phyloP scores from a whole-genome alignment of 305 asterid species.

The Fraxinus sp. region DNA sequence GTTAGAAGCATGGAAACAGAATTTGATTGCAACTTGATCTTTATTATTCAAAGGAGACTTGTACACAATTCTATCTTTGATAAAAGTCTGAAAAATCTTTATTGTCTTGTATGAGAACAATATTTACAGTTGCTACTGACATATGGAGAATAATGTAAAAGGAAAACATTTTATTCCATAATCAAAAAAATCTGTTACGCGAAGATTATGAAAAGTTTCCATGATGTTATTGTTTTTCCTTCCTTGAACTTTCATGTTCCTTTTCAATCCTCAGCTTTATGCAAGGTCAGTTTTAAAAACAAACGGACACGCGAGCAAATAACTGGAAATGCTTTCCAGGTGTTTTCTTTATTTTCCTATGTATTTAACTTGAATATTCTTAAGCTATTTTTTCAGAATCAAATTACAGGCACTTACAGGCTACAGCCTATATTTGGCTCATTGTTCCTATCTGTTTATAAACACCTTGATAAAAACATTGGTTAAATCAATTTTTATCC shows the following conservation, averaged over 20 bases:
- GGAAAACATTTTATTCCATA: neutral
- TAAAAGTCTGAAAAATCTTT: neutral
- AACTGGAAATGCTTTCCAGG: neutral
- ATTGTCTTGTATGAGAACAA: neutral
- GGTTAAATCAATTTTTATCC: neutral
- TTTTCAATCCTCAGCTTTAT: neutral
- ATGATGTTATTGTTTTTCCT: neutral
- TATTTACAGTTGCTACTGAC: neutral
- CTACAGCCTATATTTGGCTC: neutral
- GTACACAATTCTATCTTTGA: neutral
- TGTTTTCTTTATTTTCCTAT: neutral
- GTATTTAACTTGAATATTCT: neutral
- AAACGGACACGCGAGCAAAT: neutral
- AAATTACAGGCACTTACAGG: neutral
- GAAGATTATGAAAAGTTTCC: neutral
- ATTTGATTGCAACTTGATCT: neutral
- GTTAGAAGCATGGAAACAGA: neutral
- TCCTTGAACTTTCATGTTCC: neutral
- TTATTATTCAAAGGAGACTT: neutral
- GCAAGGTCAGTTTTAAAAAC: neutral
- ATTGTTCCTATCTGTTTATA: neutral
- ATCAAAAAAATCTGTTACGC: neutral
- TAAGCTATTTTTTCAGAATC: neutral
- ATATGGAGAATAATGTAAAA: neutral
- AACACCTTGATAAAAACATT: neutral